Conservation (phyloP, 1,139 yeast genomes). For the Geotrichum candidum region DNA sequence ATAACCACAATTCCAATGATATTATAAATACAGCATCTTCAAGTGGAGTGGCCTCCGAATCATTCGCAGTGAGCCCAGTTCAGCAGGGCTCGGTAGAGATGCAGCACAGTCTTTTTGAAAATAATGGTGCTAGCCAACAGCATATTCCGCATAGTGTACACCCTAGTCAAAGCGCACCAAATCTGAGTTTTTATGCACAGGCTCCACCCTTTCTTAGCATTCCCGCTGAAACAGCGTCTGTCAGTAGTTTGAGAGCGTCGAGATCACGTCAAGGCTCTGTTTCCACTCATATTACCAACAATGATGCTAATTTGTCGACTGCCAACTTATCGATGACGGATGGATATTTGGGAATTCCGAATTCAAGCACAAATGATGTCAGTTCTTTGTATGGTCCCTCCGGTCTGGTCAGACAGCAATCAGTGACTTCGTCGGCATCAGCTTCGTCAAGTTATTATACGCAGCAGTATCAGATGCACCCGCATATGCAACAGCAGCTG, state of each 20-base stretch:
- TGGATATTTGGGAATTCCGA: slow-evolving; percentile 2
- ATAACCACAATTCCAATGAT: slow-evolving; percentile 11
- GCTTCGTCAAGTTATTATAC: slow-evolving; percentile 12
- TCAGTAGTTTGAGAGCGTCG: slow-evolving; percentile 3
- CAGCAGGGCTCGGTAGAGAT: slow-evolving; percentile 2
- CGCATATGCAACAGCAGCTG: slow-evolving; percentile 1
- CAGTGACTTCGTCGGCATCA: slow-evolving; percentile 2
- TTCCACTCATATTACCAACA: slow-evolving; percentile 4
- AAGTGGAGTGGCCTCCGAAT: background rate
- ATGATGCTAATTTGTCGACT: background rate
- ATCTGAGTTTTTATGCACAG: background rate
- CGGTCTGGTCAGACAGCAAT: background rate
- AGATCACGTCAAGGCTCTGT: slow-evolving; percentile 13
- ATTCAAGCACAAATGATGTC: background rate
- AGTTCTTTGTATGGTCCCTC: slow-evolving; percentile 3
- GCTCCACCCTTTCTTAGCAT: slow-evolving; percentile 3
- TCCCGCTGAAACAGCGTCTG: slow-evolving; percentile 12
- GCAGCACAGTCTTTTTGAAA: background rate
- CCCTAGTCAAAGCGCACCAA: slow-evolving; percentile 9
- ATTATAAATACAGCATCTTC: background rate
- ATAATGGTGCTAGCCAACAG: background rate
- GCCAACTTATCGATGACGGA: background rate
- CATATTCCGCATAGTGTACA: background rate
- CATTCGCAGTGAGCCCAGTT: background rate
- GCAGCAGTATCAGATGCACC: slow-evolving; percentile 11